These are phyloP conservation scores for Lipomyces anomalus DNA, from an alignment of 805 yeast species.

Conservation along the genomic window DNA sequence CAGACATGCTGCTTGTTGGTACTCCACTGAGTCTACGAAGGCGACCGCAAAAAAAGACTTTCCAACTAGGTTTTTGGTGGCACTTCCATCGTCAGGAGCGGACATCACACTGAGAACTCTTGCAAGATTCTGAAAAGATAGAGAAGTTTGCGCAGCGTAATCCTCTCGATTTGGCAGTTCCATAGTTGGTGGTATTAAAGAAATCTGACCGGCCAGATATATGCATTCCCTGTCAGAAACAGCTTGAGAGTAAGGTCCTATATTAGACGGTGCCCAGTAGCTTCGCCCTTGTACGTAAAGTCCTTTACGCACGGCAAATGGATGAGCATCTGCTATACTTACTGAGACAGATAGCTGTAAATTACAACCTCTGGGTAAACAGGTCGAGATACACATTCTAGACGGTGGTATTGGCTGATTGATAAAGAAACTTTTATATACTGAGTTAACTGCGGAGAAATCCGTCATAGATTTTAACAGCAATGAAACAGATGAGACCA, in stretches of 20 bases:
- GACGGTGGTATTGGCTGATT: constrained; percentile 73
- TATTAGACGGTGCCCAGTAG: constrained; percentile 98
- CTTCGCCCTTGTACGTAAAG: constrained; percentile 89
- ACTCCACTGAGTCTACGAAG: too few species aligned
- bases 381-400: constrained; percentile 72
- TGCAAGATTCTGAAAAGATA: constrained; percentile 71
- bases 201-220: constrained; percentile 87
- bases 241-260: constrained; percentile 95
- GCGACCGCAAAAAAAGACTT: too few species aligned
- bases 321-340: constrained; percentile 30
- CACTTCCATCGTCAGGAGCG: too few species aligned
- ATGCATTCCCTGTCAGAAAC: constrained; percentile 47
- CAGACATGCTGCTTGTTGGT: too few species aligned
- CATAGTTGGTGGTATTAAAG: constrained; percentile 71
- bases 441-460: constrained; percentile 55
- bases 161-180: constrained; percentile 35
- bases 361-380: constrained; percentile 35
- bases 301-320: constrained; percentile 56
- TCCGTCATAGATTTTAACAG: constrained; percentile 57
- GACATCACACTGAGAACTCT: constrained; percentile 54
- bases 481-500: constrained; percentile 57
- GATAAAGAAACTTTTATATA: constrained; percentile 53
- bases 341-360: constrained; percentile 57
- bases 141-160: constrained; percentile 37
- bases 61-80: too few species aligned